Evolutionary conservation across 179 eudicot genomes (phyloP), one percentile per base, ranked within the genome.

Genomic region (Vitellaria paradoxa): DNA sequence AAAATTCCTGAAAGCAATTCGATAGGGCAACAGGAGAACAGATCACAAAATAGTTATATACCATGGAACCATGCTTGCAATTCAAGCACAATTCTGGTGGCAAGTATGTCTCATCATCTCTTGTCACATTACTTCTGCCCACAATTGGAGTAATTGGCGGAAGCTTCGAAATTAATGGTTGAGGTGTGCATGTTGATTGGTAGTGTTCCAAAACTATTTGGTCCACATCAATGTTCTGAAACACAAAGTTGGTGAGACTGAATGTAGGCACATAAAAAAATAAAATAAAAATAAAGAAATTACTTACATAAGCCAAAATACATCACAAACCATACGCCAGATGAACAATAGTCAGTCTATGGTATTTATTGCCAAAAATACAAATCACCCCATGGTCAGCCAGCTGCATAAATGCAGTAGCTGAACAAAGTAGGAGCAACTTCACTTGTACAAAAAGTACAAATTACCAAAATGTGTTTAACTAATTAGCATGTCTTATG

Each of bases 181-280:
- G 91, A 81, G 97, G 98, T 45, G 93, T 87, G 76, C 82, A 76
- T 75, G 82, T 78, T 77, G 91, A 82, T 80, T 91, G 99, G 80
- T 82, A 90, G 83, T 93, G 93, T 74, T 91, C 91, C 91, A 86
- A 77, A 79, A 96, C 92, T 78, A 96, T 93, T 82, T 92, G 91
- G 85, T 96, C 99, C 82, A 96, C 88, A 72, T 96, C 99, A 83
- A 96, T 91, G 82, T 82, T 89, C 99, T 94, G 91, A 68, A 80
- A 73, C 74, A 76, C 17, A 76, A 80, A 68, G 76, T 71, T 67
- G 13, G 57, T 53, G 20, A 26, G 62, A 71, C 15, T 14, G 20
- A 17, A 14, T 0, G 14, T 71, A 50, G 3, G 60, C 20, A 59
- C 40, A 17, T 2, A 59, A 60, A 60, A 10, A 13, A 26, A 63